Evolutionary conservation across 305 asterid genomes (phyloP).

Genomic region (Fraxinus velutina): DNA sequence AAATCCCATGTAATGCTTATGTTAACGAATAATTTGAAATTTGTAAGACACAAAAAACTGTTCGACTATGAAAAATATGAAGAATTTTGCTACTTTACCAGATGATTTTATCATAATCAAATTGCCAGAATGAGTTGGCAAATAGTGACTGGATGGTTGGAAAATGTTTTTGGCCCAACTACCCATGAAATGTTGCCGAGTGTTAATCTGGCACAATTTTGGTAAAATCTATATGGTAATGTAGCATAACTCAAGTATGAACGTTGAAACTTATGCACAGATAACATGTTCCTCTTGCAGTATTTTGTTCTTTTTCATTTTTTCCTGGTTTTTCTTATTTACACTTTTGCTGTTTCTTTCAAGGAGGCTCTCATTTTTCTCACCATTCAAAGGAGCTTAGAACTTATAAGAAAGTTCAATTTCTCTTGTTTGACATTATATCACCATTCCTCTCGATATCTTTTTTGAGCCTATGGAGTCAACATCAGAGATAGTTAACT

Average conservation of each 20-base stretch:
- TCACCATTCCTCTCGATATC: background rate
- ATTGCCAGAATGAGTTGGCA: too few relatives aligned
- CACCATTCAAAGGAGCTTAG: background rate
- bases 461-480: constrained; percentile 10
- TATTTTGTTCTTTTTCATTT: background rate
- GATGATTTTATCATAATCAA: background rate
- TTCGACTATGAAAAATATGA: background rate
- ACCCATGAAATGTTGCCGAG: background rate
- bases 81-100: background rate
- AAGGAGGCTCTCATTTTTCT: background rate
- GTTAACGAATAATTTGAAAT: background rate
- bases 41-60: background rate
- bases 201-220: background rate
- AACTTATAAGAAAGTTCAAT: background rate
- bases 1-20: background rate
- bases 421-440: background rate
- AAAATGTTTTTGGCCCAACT: background rate
- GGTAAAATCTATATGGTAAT: too few relatives aligned
- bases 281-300: background rate
- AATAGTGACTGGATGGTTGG: too few relatives aligned
- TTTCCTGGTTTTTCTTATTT: background rate
- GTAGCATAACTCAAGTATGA: too few relatives aligned
- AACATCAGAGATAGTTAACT: constrained; percentile 21
- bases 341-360: background rate
- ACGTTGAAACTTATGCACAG: background rate